Evolutionary conservation across 345 rosid species (phyloP).

Genomic region (Brassica nigra): DNA sequence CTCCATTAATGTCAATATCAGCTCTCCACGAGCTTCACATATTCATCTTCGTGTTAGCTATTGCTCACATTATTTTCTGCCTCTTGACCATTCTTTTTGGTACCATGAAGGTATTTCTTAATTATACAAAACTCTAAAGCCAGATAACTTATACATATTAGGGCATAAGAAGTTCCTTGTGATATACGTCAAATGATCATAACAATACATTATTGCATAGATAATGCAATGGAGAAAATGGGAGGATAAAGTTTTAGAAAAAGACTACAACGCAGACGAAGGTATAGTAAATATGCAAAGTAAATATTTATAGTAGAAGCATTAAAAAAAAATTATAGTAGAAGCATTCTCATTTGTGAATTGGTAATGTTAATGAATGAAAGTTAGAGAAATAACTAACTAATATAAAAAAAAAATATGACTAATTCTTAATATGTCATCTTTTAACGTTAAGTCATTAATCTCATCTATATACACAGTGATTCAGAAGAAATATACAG

Average conservation of each 20-base stretch:
- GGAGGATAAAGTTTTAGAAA: conserved; percentile 50
- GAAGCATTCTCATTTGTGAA: not conserved
- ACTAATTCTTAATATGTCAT: not conserved
- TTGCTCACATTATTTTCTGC: conserved; percentile 68
- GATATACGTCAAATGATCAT: not conserved
- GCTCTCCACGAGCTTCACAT: conserved; percentile 87
- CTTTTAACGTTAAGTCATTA: not conserved
- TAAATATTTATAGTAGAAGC: not conserved
- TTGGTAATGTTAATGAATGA: not conserved
- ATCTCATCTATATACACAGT: conserved; percentile 39
- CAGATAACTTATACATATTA: not conserved
- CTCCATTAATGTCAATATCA: conserved; percentile 55
- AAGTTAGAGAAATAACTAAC: not conserved
- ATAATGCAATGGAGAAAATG: conserved; percentile 65
- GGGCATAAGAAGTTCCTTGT: not conserved
- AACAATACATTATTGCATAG: conserved; percentile 33
- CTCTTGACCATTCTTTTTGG: conserved; percentile 79
- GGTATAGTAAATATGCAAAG: conserved; percentile 37
- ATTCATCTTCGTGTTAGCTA: conserved; percentile 80
- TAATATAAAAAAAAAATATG: not conserved
- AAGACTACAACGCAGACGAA: conserved; percentile 37
- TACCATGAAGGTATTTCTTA: conserved; percentile 74
- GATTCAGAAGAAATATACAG: conserved; percentile 42
- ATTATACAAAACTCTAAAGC: too few species aligned
- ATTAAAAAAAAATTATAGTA: not conserved